A percentile compares a stretch with the other conserved stretches of the same genome.
Conservation (phyloP, 1,284 basidiomycete genomes). For the Sporisorium scitamineum region DNA sequence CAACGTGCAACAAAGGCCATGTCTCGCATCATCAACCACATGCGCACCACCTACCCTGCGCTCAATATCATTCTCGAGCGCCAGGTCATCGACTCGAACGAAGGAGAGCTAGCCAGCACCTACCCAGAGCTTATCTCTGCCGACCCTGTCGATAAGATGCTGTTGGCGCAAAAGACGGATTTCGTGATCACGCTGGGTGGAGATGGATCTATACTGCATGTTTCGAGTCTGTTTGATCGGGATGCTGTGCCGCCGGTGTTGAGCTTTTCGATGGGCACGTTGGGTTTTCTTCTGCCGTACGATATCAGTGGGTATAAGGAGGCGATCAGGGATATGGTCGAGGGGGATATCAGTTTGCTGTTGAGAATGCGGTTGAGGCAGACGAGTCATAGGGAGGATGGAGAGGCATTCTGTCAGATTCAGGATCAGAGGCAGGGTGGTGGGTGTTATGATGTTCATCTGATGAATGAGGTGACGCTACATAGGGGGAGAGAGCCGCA, state of each 20-base stretch:
- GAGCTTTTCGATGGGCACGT: slow-evolving; percentile 94
- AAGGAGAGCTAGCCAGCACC: slow-evolving; percentile 69
- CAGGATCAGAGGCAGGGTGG: slow-evolving; percentile 31
- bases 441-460: slow-evolving; percentile 79
- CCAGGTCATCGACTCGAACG: slow-evolving; percentile 74
- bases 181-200: slow-evolving; percentile 92
- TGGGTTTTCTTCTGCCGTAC: slow-evolving; percentile 94
- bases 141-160: slow-evolving; percentile 15
- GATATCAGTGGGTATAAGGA: slow-evolving; percentile 57
- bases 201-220: slow-evolving; percentile 94
- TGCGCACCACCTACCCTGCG: slow-evolving; percentile 74
- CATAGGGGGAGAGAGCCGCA: slow-evolving; percentile 92
- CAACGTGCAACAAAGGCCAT: slow-evolving; percentile 70
- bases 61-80: slow-evolving; percentile 82
- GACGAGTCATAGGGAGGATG: slow-evolving; percentile 47
- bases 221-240: slow-evolving; percentile 87
- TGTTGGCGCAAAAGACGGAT: slow-evolving; percentile 71
- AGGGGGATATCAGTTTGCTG: slow-evolving; percentile 54
- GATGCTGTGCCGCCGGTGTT: slow-evolving; percentile 92
- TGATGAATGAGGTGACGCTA: slow-evolving; percentile 95
- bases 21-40: slow-evolving; percentile 68
- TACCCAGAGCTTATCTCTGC: slow-evolving; percentile 41
- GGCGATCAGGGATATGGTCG: slow-evolving; percentile 56
- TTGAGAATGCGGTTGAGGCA: slow-evolving; percentile 61
- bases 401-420: slow-evolving; percentile 44